Base-by-base conservation (phyloP, 1,284 basidiomycete genomes). In the Sporisorium scitamineum region DNA sequence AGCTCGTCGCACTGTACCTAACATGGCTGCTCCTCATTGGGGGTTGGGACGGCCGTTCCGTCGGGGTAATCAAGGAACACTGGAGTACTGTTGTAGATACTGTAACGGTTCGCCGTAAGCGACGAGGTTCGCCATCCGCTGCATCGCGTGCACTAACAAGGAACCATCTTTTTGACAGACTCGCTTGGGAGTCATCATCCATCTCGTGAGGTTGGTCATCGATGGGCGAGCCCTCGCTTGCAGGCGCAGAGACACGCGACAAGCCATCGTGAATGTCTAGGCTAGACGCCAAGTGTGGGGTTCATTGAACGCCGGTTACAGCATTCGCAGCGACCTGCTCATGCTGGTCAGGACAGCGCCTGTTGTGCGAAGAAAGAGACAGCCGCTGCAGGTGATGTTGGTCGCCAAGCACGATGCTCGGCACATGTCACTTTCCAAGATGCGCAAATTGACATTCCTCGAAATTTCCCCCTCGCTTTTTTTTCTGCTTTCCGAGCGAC, bases 401-500 rank as follows among this genome's bases (percentile, higher is more conserved):
- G 31, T 20, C 2, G 27, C 18, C n/a, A 44, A 29, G 56, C 47
- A 56, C 45, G 52, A 56, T 27, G 56, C 34, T 51, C 26, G 67
- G 32, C 54, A 24, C 58, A 65, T 64, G 68, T 70, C 68, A 70
- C 26, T 55, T 55, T 32, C n/a, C 8, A 42, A 37, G 44, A 5
- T 22, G 67, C 68, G 32, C 34, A 61, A 50, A 16, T 47, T 65
- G 68, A 70, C 68, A 70, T 70, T 70, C 68, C 68, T 70, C 68
- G 62, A 65, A 70, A 39, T 22, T 70, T 70, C 59, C 42, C 18
- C 27, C 57, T 27, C 22, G 5, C 32, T 32, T 20, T 13, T 24
- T n/a, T 18, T 42, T 24, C 22, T 14, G 20, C 18, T 14, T 20
- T 42, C n/a, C 27, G 6, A 31, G 8, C 27, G 31, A 50, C 32